Base-by-base conservation (phyloP, 257 asterid genomes). In the Eustoma russellianum region DNA sequence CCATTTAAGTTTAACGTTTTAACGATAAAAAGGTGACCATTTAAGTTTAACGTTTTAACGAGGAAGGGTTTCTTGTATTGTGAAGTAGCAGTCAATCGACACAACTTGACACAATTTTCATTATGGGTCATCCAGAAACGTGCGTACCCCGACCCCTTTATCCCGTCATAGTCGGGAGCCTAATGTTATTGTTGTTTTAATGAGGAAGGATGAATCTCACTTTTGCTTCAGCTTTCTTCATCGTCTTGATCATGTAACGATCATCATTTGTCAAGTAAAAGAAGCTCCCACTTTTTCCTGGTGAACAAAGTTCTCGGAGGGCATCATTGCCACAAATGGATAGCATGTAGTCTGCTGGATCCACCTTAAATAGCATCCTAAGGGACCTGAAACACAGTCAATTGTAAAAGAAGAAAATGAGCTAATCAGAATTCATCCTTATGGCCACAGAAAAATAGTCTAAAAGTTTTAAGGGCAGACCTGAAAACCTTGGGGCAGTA, bases 401-500 rank as follows among this genome's bases (percentile, higher is more conserved):
- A 24, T 2, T 24, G 30, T 24, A 2, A 24, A 24, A 24, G 3
- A 46, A 33, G 10, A 7, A n/a, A n/a, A 13, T 57, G 7, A 38
- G 12, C 43, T 38, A 38, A 38, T 4, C 12, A 38, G 5, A 38
- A 2, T 7, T 38, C 43, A 38, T 38, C 7, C 30, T 24, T 5
- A 11, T 7, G 0, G 13, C 12, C 43, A 7, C 2, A 38, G 43
- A 38, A 38, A n/a, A n/a, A 8, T 3, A 38, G 12, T 38, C 43
- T 38, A 10, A 24, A 24, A 24, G 30, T 24, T 24, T 24, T 24
- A 38, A n/a, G 53, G 53, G 5, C 65, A 57, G 43, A 84, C 98
- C 98, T 77, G 72, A 91, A 91, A 38, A 87, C 98, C 77, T 87
- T 87, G 11, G 98, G 98, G 61, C 98, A 87, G 57, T 91, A 91